phyloP scores from a whole-genome alignment of 768 basidiomycete species.

The Boletus pseudo-olivaceus region DNA sequence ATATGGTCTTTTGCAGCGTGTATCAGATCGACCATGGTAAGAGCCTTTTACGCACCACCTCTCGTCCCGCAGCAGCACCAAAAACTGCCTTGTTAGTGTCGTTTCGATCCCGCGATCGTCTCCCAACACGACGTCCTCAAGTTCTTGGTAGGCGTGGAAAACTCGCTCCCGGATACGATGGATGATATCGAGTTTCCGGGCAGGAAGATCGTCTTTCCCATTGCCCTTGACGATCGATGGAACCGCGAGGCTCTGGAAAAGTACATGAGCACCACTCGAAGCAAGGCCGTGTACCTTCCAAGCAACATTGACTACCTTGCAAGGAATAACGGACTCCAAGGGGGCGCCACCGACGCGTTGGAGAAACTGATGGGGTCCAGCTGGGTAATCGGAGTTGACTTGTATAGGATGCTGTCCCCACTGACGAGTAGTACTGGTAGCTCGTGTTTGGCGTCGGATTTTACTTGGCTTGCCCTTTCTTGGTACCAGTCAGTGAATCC shows the following conservation, averaged over 20 bases:
- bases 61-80: not conserved
- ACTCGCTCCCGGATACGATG: constrained; percentile 38
- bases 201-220: constrained; percentile 56
- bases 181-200: constrained; percentile 44
- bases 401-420: not conserved
- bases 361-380: constrained; percentile 7
- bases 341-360: constrained; percentile 41
- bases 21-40: constrained; percentile 57
- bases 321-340: constrained; percentile 53
- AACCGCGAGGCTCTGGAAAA: constrained; percentile 50
- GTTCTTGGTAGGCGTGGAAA: constrained; percentile 38
- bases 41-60: not conserved
- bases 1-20: constrained; percentile 46
- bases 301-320: constrained; percentile 68
- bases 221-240: constrained; percentile 60
- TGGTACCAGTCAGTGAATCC: constrained; percentile 44
- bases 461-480: constrained; percentile 61
- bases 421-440: constrained; percentile 31
- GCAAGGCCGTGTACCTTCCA: constrained; percentile 62
- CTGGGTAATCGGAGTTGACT: constrained; percentile 27
- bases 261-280: constrained; percentile 54
- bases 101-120: constrained; percentile 43
- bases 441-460: constrained; percentile 62
- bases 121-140: constrained; percentile 44
- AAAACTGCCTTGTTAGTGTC: constrained; percentile 34